These are phyloP conservation scores for Alnus glutinosa DNA, from an alignment of 306 rosid genomes.

Conservation along the genomic window DNA sequence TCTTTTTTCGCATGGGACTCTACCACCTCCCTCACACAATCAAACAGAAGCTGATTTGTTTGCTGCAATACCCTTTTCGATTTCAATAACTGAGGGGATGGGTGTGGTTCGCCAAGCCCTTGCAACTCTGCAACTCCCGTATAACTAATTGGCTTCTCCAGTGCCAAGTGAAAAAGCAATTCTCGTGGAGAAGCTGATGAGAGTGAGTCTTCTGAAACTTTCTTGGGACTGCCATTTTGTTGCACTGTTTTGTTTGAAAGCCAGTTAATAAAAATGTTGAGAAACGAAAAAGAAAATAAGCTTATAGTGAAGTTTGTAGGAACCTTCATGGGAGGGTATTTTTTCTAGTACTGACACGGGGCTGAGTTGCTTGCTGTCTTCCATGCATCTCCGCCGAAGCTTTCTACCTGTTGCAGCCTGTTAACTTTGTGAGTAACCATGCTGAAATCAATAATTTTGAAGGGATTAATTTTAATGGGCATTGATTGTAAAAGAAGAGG, in stretches of 20 bases:
- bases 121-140: slow-evolving; percentile 28
- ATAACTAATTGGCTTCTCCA: slow-evolving; percentile 27
- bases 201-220: slow-evolving; percentile 49
- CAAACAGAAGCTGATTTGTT: slow-evolving; percentile 65
- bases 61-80: slow-evolving; percentile 50
- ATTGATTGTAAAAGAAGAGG: not conserved
- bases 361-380: slow-evolving; percentile 34
- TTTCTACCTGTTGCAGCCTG: slow-evolving; percentile 49
- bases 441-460: slow-evolving; percentile 18
- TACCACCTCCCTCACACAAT: slow-evolving; percentile 63
- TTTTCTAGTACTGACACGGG: slow-evolving; percentile 33
- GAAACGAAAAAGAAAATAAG: not conserved
- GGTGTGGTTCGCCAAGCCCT: slow-evolving; percentile 36
- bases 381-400: slow-evolving; percentile 32
- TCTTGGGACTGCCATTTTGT: slow-evolving; percentile 33
- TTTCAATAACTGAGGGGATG: slow-evolving; percentile 43
- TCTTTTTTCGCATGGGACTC: slow-evolving; percentile 32
- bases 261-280: not conserved
- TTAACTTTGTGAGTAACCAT: slow-evolving; percentile 50
- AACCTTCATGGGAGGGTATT: slow-evolving; percentile 27
- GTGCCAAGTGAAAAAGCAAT: slow-evolving; percentile 39
- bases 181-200: slow-evolving; percentile 62
- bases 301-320: not conserved
- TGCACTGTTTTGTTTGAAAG: slow-evolving; percentile 31
- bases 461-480: not conserved